Percentiles rank a stretch among this genome's conserved stretches.
Evolutionary conservation across 2,329 filamentous ascomycete species (phyloP).

Genomic region (Coleophoma eucalyptorum): DNA sequence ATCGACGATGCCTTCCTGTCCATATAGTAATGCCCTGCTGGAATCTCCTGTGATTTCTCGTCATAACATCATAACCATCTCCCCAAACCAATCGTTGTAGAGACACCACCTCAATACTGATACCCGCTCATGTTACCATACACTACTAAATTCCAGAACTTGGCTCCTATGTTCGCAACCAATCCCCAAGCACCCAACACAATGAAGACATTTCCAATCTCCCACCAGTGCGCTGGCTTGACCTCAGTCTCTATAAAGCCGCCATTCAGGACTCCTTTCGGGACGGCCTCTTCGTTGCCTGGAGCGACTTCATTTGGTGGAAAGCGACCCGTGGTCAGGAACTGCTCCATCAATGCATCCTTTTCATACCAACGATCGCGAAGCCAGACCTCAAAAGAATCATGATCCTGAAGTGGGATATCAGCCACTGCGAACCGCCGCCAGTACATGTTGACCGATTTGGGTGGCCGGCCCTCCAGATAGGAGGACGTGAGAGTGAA

Average conservation of each 20-base stretch:
- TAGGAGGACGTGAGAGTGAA: slow-evolving; percentile 87
- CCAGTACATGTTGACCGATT: slow-evolving; percentile 97
- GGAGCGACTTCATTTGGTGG: slow-evolving; percentile 38
- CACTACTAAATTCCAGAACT: slow-evolving; percentile 14
- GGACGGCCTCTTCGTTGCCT: slow-evolving; percentile 9
- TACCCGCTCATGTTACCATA: slow-evolving; percentile 9
- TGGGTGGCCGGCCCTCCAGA: slow-evolving; percentile 82
- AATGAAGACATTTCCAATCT: slow-evolving; percentile 26
- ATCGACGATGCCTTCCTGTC: not conserved
- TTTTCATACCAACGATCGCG: slow-evolving; percentile 88
- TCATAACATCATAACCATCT: not conserved
- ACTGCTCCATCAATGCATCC: slow-evolving; percentile 82
- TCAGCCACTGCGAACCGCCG: slow-evolving; percentile 75
- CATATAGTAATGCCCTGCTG: not conserved
- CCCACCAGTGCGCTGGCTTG: slow-evolving; percentile 24
- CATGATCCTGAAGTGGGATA: slow-evolving; percentile 73
- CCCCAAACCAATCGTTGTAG: no score
- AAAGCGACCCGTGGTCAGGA: slow-evolving; percentile 72
- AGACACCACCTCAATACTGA: not conserved
- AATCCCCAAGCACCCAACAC: slow-evolving; percentile 22
- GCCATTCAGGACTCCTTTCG: slow-evolving; percentile 10
- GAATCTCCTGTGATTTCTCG: not conserved
- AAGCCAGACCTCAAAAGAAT: slow-evolving; percentile 81
- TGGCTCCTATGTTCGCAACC: slow-evolving; percentile 18
- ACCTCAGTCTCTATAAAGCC: slow-evolving; percentile 28